These are phyloP conservation scores for Xylariaceae sp. DNA, from an alignment of 2,329 filamentous ascomycete species.

Conservation along the genomic window DNA sequence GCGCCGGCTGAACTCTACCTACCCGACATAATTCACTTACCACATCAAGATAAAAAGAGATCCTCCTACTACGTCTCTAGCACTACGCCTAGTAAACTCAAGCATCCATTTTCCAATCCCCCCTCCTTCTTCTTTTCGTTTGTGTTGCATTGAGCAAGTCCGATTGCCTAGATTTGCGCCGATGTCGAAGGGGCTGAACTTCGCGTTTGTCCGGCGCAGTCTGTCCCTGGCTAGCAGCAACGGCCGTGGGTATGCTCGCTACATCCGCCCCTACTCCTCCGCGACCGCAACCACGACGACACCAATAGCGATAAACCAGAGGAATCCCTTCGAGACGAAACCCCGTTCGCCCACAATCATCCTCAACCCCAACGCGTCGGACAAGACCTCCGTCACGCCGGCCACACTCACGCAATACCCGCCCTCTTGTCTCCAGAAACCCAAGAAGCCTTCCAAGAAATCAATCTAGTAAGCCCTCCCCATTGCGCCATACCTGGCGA, in stretches of 20 bases:
- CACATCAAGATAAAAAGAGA: no score
- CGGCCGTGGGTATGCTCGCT: neutral
- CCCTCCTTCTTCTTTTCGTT: neutral
- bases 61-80: no score
- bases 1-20: no score
- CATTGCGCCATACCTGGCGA: no score
- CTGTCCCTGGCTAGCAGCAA: neutral
- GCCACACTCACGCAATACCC: neutral
- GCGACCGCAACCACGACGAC: neutral
- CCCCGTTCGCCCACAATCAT: no score
- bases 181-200: constrained; percentile 1
- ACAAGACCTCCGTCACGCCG: neutral
- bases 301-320: neutral
- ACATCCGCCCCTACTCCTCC: neutral
- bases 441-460: neutral
- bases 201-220: neutral
- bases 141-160: neutral
- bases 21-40: no score
- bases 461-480: no score
- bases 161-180: neutral
- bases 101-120: neutral
- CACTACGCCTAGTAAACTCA: no score
- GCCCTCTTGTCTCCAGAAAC: no score
- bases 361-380: neutral
- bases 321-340: neutral